Conservation (phyloP, 306 rosid genomes). For the Neltuma alba region DNA sequence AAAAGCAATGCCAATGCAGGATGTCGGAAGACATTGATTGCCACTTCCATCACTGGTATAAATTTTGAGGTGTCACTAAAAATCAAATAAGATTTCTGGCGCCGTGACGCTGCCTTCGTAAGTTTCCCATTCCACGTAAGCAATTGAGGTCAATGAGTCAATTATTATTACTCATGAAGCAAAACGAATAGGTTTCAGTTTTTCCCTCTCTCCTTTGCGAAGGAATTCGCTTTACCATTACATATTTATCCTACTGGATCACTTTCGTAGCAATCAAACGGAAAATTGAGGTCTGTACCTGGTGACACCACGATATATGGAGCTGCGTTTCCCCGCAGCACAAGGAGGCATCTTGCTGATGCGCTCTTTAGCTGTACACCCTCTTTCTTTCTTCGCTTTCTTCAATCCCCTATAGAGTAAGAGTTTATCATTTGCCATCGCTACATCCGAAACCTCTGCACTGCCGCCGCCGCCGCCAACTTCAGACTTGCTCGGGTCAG, state of each 20-base stretch:
- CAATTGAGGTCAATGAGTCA: background rate
- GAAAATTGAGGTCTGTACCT: conserved; percentile 45
- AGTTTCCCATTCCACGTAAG: conserved; percentile 1
- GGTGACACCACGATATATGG: conserved; percentile 84
- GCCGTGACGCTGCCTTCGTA: background rate
- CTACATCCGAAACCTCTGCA: conserved; percentile 55
- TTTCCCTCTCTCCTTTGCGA: too few relatives aligned
- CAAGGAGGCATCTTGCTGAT: conserved; percentile 91
- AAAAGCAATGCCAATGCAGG: background rate
- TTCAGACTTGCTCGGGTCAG: conserved; percentile 67
- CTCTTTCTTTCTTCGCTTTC: conserved; percentile 80
- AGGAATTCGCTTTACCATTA: background rate
- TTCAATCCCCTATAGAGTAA: conserved; percentile 69
- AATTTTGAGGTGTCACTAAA: background rate
- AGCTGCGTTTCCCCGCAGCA: conserved; percentile 82
- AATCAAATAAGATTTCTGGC: background rate
- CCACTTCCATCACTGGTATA: background rate
- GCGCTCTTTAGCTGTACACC: conserved; percentile 80
- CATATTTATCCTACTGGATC: background rate
- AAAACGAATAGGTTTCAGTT: background rate
- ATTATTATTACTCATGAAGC: background rate
- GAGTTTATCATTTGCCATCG: conserved; percentile 52
- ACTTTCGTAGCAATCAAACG: conserved; percentile 29
- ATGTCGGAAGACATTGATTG: background rate
- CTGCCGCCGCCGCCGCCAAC: conserved; percentile 29